phyloP scores from a whole-genome alignment of 1,284 basidiomycete species.

The Fomitiporia mediterranea region DNA sequence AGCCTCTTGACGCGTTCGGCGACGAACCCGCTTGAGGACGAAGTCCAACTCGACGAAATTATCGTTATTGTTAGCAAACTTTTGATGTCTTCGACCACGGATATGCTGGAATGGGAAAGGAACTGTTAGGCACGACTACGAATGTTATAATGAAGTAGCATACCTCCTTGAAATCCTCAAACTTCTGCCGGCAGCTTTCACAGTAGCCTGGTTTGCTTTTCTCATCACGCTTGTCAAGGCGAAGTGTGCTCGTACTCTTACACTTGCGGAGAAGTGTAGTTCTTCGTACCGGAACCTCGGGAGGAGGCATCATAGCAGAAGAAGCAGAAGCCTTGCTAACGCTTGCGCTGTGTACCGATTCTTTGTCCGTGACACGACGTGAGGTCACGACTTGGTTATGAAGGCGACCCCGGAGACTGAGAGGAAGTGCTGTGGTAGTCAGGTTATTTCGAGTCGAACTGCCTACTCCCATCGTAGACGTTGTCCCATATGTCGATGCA shows the following conservation, averaged over 20 bases:
- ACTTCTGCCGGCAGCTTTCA: slow-evolving; percentile 92
- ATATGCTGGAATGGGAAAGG: slow-evolving; percentile 61
- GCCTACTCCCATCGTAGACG: slow-evolving; percentile 59
- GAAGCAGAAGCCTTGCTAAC: slow-evolving; percentile 26
- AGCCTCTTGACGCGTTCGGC: slow-evolving; percentile 52
- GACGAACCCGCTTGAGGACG: slow-evolving; percentile 70
- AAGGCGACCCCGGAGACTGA: slow-evolving; percentile 50
- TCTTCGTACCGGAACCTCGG: slow-evolving; percentile 47
- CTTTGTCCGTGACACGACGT: slow-evolving; percentile 39
- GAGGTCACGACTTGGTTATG: slow-evolving; percentile 63
- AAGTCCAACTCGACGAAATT: slow-evolving; percentile 85
- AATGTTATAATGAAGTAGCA: slow-evolving; percentile 27
- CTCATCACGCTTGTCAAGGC: slow-evolving; percentile 74
- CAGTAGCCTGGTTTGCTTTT: slow-evolving; percentile 94
- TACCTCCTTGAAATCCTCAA: slow-evolving; percentile 84
- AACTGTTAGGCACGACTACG: too few relatives aligned
- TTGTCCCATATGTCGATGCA: slow-evolving; percentile 84
- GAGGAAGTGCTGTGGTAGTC: slow-evolving; percentile 40
- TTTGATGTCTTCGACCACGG: slow-evolving; percentile 70
- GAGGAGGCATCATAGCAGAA: slow-evolving; percentile 60
- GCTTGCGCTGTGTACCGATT: slow-evolving; percentile 31
- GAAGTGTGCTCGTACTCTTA: slow-evolving; percentile 72
- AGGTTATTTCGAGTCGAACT: slow-evolving; percentile 33
- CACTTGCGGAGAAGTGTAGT: slow-evolving; percentile 59
- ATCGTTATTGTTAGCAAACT: slow-evolving; percentile 76